Base-by-base conservation (phyloP, 2,329 filamentous ascomycete species). In the Aspergillus sp. region DNA sequence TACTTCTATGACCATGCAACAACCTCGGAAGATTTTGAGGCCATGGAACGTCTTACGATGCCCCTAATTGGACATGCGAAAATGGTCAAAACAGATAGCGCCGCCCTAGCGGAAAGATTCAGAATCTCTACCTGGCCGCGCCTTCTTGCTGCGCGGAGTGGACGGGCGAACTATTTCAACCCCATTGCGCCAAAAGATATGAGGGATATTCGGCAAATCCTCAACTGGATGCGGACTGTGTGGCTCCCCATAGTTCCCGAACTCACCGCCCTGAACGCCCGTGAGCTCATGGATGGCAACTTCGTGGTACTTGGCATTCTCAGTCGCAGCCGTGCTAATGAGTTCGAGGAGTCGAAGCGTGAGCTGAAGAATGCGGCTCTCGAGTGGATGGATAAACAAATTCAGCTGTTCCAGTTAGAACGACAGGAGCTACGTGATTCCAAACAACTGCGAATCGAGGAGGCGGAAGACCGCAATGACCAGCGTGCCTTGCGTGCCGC, bases 1-100 rank as follows among this genome's bases (percentile, higher is more conserved):
- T 99, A 98, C 79, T 96, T 98, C 75, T 99, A 97, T 75, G 95
- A 99, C 71, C 88, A 96, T 66, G 95, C 95, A 12, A 97, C 93
- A 2, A 96, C 92, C 0, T 87, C 82, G 44, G 95, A 99, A 76
- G 95, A 99, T 71, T 96, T 99, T 70, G 82, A 84, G 66, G 93
- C 93, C 21, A 80, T 99, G 44, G 91, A 98, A 62, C 87, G 92
- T 40, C 79, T 99, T 33, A 91, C 91, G 15, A 82, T 98, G 55
- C 93, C 87, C 73, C 83, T 99, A 57, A 91, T 99, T 59, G 95
- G 93, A 33, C 92, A 91, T 70, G 95, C 91, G 27, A 95, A 90
- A 73, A 81, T 99, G 52, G 93, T 98, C 67, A 97, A 96, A 81
- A 96, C 93, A 2, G 87, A 89, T 62, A 92, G 95, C 69, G 82